Base-by-base conservation (phyloP, 2,329 filamentous ascomycete genomes). In the Sporothrix mexicana region DNA sequence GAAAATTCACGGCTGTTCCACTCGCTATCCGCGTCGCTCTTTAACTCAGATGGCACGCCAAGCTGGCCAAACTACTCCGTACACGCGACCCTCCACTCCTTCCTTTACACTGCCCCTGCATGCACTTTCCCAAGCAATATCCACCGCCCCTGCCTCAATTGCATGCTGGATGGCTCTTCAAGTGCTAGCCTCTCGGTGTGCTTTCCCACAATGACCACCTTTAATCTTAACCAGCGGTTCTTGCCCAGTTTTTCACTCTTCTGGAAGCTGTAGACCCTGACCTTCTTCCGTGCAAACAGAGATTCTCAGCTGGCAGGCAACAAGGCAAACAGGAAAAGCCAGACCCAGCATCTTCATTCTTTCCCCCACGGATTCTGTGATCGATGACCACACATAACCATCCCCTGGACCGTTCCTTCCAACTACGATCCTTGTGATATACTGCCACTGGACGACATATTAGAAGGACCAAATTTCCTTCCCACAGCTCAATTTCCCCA, bases 1-100 rank as follows among this genome's bases (percentile, higher is more conserved):
- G 74, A 74, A 74, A 74, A 74, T 72, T 74, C 74, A 74, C 74
- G 72, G 64, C 17, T 49, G 6, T 17, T 61, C 20, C 59, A 57
- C 64, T 25, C 41, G 20, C 5, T 23, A 55, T 17, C 51, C 67
- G 67, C 67, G 67, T 69, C 67, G 67, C 51, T 59, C 67, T 69
- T 69, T 57, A 69, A 57, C 36, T 57, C n/a, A 45, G 36, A 36
- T 47, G 9, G 25, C 61, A 43, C 61, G 61, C 61, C n/a, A 47
- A 25, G 23, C 13, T 12, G 15, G 10, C 30, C 59, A 5, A 47
- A 66, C n/a, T 47, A 45, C n/a, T n/a, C n/a, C n/a, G n/a, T n/a
- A n/a, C 67, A 47, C 51, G 68, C 68, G 53, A 45, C 51, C 20
- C 20, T 17, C 47, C 41, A 41, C 30, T 61, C 68, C 41, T 70